These are phyloP conservation scores for Agrostemma githago DNA, from an alignment of 148 eudicot genomes.

Conservation along the genomic window DNA sequence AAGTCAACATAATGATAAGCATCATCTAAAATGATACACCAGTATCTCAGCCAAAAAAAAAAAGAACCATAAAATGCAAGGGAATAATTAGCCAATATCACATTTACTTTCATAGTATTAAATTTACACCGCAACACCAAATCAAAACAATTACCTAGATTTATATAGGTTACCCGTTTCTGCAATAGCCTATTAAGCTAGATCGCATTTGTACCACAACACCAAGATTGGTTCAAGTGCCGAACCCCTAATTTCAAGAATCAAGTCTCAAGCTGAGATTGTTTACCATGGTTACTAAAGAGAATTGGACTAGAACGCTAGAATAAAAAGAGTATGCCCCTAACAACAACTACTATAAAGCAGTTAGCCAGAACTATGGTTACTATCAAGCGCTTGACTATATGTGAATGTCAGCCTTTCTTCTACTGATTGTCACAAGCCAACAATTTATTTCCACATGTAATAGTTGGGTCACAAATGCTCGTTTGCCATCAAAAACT, in stretches of 20 bases:
- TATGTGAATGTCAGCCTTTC: too few species aligned
- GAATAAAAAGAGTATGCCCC: not conserved
- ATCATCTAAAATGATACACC: not conserved
- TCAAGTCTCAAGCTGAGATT: not conserved
- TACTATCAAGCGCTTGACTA: too few species aligned
- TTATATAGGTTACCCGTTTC: too few species aligned
- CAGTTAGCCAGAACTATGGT: too few species aligned
- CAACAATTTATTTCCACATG: not conserved
- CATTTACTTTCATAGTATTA: not conserved
- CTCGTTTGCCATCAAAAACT: not conserved
- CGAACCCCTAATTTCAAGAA: not conserved
- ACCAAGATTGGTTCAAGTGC: not conserved
- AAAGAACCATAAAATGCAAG: not conserved
- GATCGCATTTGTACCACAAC: not conserved
- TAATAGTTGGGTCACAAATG: not conserved
- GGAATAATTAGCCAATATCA: not conserved
- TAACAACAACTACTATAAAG: too few species aligned
- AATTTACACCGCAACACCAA: too few species aligned
- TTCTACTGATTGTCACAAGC: not conserved
- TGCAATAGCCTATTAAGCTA: too few species aligned
- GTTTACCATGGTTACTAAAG: not conserved
- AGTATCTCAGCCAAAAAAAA: not conserved
- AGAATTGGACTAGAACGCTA: not conserved
- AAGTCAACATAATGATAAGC: not conserved
- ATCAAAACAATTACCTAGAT: too few species aligned